Conservation (phyloP, 306 rosid genomes). For the Betula pendula region DNA sequence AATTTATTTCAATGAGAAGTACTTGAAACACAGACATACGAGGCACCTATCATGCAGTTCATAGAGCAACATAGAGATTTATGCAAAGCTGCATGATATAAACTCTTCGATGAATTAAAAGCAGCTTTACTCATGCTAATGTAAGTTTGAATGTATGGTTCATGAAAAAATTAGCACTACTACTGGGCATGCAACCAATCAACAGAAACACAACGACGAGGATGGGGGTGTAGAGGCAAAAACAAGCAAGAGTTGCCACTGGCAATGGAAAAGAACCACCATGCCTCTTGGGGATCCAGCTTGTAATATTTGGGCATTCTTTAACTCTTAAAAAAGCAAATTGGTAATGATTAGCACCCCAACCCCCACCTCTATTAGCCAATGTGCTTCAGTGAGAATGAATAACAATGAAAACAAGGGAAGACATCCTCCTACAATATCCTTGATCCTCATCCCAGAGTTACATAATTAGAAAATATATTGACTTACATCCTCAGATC, state of each 20-base stretch:
- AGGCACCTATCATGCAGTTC: not conserved
- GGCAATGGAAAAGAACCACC: too few species aligned
- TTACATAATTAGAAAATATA: not conserved
- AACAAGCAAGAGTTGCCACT: too few species aligned
- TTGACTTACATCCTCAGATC: conserved; percentile 86
- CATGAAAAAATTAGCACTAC: not conserved
- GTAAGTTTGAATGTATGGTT: not conserved
- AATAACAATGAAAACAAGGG: not conserved
- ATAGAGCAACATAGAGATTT: not conserved
- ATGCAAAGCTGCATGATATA: not conserved
- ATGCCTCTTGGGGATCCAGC: too few species aligned
- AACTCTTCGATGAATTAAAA: not conserved
- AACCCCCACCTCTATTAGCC: not conserved
- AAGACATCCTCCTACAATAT: conserved; percentile 19
- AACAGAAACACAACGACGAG: not conserved
- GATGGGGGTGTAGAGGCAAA: too few species aligned
- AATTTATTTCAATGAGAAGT: not conserved
- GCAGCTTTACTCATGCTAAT: not conserved
- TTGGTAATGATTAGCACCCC: not conserved
- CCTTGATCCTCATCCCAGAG: conserved; percentile 3
- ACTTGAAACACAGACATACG: not conserved
- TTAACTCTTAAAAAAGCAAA: too few species aligned
- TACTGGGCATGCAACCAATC: not conserved
- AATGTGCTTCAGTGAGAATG: not conserved
- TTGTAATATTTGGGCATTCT: too few species aligned